Percentiles rank a stretch among this genome's conserved stretches.
Evolutionary conservation across 108 stramenopile genomes (phyloP).

Genomic region (Poteriospumella lacustris): DNA sequence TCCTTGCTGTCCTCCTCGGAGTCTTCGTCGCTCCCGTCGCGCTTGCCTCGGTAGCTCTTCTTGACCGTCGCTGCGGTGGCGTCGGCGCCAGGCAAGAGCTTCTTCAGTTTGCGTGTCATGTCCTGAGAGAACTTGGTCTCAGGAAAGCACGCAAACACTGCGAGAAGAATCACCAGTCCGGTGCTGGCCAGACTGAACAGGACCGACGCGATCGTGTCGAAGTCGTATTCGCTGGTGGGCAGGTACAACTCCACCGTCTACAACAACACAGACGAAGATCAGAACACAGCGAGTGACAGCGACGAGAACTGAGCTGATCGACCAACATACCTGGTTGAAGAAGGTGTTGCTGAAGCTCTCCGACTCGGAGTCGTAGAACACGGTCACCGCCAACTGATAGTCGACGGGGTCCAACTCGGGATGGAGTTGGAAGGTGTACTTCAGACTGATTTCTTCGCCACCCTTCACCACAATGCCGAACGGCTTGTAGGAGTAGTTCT

Average conservation of each 20-base stretch:
- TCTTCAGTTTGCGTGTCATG: too few species aligned
- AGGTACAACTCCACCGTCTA: slow-evolving; percentile 29
- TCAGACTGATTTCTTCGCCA: slow-evolving; percentile 22
- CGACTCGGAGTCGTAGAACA: slow-evolving; percentile 18
- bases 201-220: background rate
- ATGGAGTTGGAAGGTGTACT: slow-evolving; percentile 21
- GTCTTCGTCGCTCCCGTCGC: too few species aligned
- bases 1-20: too few species aligned
- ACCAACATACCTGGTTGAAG: slow-evolving; percentile 20
- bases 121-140: background rate
- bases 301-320: too few species aligned
- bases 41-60: too few species aligned
- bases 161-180: background rate
- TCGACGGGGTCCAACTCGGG: slow-evolving; percentile 22
- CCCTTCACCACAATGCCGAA: slow-evolving; percentile 15
- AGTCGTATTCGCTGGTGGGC: slow-evolving; percentile 14
- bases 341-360: slow-evolving; percentile 9
- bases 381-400: slow-evolving; percentile 17
- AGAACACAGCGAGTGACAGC: background rate
- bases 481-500: slow-evolving; percentile 30
- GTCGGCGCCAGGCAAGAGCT: too few species aligned
- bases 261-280: background rate
- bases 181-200: slow-evolving; percentile 7
- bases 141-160: slow-evolving; percentile 22
- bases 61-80: too few species aligned